A percentile compares a stretch with the other conserved stretches of the same genome.
Evolutionary conservation across 2,329 filamentous ascomycete genomes (phyloP).

Genomic region (Ceratocystis eucalypticola): DNA sequence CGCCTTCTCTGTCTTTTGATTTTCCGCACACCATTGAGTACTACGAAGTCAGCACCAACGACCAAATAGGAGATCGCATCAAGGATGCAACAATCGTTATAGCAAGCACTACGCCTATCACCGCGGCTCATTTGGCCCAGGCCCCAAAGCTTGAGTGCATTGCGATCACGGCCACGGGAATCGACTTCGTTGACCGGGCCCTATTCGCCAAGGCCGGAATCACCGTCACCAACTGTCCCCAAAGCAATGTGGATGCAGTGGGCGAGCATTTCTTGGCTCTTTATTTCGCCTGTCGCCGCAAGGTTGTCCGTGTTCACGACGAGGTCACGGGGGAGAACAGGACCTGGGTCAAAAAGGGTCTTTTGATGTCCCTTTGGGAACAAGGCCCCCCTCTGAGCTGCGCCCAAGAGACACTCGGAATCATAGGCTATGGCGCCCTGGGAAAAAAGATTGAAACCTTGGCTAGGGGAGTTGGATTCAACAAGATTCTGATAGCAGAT

Average conservation of each 20-base stretch:
- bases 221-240: slow-evolving; percentile 16
- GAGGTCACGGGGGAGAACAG: not conserved
- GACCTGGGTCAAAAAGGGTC: slow-evolving; percentile 8
- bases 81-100: slow-evolving; percentile 15
- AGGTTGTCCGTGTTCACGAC: slow-evolving; percentile 8
- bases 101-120: slow-evolving; percentile 16
- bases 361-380: slow-evolving; percentile 13
- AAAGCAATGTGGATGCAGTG: slow-evolving; percentile 16
- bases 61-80: slow-evolving; percentile 13
- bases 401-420: slow-evolving; percentile 23
- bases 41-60: slow-evolving; percentile 2
- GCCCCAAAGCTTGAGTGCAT: slow-evolving; percentile 12
- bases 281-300: slow-evolving; percentile 16
- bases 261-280: slow-evolving; percentile 15
- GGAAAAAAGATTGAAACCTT: slow-evolving; percentile 23
- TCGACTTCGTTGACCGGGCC: slow-evolving; percentile 14
- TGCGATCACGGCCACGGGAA: slow-evolving; percentile 15
- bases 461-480: slow-evolving; percentile 22
- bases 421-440: slow-evolving; percentile 24
- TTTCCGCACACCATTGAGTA: slow-evolving; percentile 15
- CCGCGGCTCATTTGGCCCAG: not conserved
- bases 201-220: slow-evolving; percentile 12
- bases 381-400: slow-evolving; percentile 23
- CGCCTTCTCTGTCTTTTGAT: slow-evolving; percentile 7
- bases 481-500: slow-evolving; percentile 22